Percentiles rank a stretch among this genome's conserved stretches.
These are phyloP conservation scores for Podaxis sp. DNA, from an alignment of 768 basidiomycete species.

Conservation along the genomic window DNA sequence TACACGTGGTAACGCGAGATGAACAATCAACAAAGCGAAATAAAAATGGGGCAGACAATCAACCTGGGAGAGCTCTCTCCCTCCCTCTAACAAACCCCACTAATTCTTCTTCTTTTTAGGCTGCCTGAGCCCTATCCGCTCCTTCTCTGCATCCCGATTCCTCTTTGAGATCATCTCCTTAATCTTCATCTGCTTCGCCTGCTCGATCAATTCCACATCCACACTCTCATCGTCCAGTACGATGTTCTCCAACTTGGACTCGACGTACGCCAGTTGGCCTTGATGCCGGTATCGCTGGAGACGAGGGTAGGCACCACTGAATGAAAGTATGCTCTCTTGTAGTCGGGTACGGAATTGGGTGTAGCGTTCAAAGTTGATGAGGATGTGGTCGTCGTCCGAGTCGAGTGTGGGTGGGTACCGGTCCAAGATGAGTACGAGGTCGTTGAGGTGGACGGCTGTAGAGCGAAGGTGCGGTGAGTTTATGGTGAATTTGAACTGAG, in stretches of 20 bases:
- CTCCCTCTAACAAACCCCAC: too few relatives aligned
- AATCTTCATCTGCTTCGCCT: constrained; percentile 30
- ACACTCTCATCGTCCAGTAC: constrained; percentile 21
- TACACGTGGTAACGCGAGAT: not conserved
- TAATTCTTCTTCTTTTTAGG: not conserved
- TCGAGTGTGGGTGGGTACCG: constrained; percentile 27
- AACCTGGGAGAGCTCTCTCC: not conserved
- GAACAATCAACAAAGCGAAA: not conserved
- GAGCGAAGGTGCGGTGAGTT: not conserved
- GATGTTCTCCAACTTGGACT: constrained; percentile 34
- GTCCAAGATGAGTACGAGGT: constrained; percentile 28
- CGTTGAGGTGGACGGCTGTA: constrained; percentile 41
- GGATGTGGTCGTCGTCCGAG: constrained; percentile 29
- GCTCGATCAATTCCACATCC: constrained; percentile 35
- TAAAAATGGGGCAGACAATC: not conserved
- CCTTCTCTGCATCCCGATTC: constrained; percentile 21
- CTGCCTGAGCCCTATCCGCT: constrained; percentile 25
- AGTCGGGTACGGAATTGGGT: constrained; percentile 36
- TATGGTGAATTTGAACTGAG: not conserved
- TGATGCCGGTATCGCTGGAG: constrained; percentile 30
- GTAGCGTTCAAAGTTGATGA: constrained; percentile 47
- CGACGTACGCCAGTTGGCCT: constrained; percentile 42
- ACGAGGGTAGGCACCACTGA: constrained; percentile 28
- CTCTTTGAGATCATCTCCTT: constrained; percentile 25
- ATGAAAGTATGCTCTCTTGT: constrained; percentile 28